Percentiles rank a stretch among this genome's conserved stretches.
These are phyloP conservation scores for Debaryomycetaceae sp. DNA, from an alignment of 1,139 yeast genomes.

Conservation along the genomic window DNA sequence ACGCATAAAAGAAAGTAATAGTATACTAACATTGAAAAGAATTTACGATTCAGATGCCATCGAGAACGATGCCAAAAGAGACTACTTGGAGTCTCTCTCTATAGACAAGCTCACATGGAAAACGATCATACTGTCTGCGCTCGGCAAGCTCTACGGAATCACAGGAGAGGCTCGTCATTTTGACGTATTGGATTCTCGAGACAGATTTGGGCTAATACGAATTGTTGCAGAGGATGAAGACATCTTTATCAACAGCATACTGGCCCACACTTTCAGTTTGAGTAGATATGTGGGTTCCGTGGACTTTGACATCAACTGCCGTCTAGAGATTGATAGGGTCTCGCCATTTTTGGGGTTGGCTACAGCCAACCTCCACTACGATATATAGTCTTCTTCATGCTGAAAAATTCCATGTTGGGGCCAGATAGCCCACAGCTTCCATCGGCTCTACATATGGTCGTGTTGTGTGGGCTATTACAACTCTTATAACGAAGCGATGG, in stretches of 20 bases:
- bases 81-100: constrained; percentile 8
- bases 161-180: constrained; percentile 34
- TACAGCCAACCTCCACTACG: constrained; percentile 4
- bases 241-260: constrained; percentile 26
- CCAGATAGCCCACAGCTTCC: no score
- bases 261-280: constrained; percentile 28
- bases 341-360: constrained; percentile 17
- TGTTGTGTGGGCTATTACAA: no score
- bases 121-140: constrained; percentile 20
- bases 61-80: constrained; percentile 5
- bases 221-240: constrained; percentile 25
- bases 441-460: no score
- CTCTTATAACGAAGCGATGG: no score
- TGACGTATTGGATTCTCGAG: constrained; percentile 19
- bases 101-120: constrained; percentile 32
- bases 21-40: not conserved
- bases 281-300: constrained; percentile 25
- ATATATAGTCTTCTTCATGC: not conserved
- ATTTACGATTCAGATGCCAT: constrained; percentile 12
- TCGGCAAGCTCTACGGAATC: constrained; percentile 31
- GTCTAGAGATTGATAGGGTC: constrained; percentile 14
- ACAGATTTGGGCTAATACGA: constrained; percentile 17
- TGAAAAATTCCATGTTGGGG: no score
- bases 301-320: constrained; percentile 19
- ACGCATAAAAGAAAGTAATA: not conserved